Conservation (phyloP, 2,329 filamentous ascomycete species). For the Fusarium siculi region DNA sequence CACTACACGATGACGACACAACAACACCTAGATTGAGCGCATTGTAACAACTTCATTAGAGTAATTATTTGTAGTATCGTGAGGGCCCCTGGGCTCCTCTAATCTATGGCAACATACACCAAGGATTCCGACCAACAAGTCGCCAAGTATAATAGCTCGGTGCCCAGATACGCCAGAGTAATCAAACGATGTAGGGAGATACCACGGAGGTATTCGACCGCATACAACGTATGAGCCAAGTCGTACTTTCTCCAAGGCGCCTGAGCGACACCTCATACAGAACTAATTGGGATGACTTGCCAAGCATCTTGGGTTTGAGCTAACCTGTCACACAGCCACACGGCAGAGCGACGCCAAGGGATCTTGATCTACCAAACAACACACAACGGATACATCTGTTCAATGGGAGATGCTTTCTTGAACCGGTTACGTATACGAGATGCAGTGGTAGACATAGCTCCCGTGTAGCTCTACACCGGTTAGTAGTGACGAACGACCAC, state of each 20-base stretch:
- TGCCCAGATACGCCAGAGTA: background rate
- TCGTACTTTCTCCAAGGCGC: background rate
- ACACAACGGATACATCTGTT: background rate
- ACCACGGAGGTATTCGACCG: background rate
- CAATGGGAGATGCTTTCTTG: background rate
- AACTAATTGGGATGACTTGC: slow-evolving; percentile 13
- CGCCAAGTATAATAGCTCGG: slow-evolving; percentile 22
- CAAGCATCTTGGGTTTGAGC: slow-evolving; percentile 21
- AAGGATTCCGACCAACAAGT: background rate
- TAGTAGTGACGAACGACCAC: slow-evolving; percentile 4
- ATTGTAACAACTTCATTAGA: slow-evolving; percentile 21
- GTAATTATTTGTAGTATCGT: slow-evolving; percentile 1
- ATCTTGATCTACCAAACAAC: background rate
- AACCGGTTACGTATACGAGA: background rate
- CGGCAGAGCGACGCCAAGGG: slow-evolving; percentile 18
- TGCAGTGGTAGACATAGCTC: background rate
- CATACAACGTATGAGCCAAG: slow-evolving; percentile 7
- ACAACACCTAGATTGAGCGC: background rate
- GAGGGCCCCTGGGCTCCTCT: background rate
- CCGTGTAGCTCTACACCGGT: background rate
- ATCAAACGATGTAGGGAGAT: slow-evolving; percentile 9
- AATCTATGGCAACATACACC: slow-evolving; percentile 1
- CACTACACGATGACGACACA: background rate
- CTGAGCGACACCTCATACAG: background rate
- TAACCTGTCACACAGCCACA: slow-evolving; percentile 30